phyloP scores from a whole-genome alignment of 2,329 filamentous ascomycete genomes.

The Claviceps paspali region DNA sequence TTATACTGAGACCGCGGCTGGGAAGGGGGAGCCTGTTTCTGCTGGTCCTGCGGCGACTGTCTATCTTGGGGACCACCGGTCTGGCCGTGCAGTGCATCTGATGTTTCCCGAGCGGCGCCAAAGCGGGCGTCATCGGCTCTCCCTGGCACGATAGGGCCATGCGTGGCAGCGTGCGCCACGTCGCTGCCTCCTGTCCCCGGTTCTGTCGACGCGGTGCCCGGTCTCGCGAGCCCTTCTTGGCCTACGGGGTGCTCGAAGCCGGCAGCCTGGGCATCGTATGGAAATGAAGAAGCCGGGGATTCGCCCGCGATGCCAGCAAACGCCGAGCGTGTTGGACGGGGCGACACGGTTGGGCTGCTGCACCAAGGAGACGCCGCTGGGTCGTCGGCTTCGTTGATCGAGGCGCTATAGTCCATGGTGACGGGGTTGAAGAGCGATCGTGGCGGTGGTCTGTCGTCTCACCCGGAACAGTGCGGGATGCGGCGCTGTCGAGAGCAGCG shows the following conservation, averaged over 20 bases:
- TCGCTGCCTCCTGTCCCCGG: conserved; percentile 26
- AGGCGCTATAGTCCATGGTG: conserved; percentile 43
- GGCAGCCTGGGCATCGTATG: conserved; percentile 26
- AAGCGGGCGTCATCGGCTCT: conserved; percentile 9
- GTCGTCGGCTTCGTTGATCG: conserved; percentile 39
- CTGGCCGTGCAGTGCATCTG: conserved; percentile 5
- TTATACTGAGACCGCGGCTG: conserved; percentile 57
- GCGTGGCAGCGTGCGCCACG: conserved; percentile 18
- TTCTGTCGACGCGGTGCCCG: conserved; percentile 30
- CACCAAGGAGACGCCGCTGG: conserved; percentile 40
- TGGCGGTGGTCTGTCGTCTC: conserved; percentile 1
- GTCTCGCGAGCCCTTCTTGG: conserved; percentile 27
- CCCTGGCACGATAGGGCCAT: conserved; percentile 6
- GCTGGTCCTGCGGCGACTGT: conserved; percentile 22
- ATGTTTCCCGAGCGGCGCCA: conserved; percentile 7
- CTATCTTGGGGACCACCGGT: conserved; percentile 7
- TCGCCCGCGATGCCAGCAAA: conserved; percentile 28
- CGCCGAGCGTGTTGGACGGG: conserved; percentile 27
- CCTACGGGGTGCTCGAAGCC: conserved; percentile 24
- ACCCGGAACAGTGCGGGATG: background rate
- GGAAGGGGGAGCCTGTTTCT: conserved; percentile 42
- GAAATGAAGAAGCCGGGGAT: conserved; percentile 26
- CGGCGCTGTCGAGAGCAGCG: background rate
- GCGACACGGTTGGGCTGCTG: conserved; percentile 35
- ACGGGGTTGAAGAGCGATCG: background rate